Percentiles rank a stretch among this genome's conserved stretches.
Conservation (phyloP, 2,329 filamentous ascomycete genomes). For the Fusarium concolor region DNA sequence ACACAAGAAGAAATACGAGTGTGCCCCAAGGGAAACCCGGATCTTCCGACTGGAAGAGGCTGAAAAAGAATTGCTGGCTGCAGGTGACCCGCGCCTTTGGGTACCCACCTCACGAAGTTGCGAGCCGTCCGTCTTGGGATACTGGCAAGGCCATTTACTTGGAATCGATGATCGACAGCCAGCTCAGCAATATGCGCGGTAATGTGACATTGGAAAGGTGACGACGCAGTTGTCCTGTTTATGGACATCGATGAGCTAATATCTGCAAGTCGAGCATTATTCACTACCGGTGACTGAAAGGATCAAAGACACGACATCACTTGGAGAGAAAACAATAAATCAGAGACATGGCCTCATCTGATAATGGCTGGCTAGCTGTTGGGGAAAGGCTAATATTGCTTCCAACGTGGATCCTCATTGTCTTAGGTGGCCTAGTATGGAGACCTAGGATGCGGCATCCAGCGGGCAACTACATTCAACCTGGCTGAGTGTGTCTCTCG, state of each 20-base stretch:
- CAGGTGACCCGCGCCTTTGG: slow-evolving; percentile 1
- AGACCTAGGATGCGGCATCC: slow-evolving; percentile 1
- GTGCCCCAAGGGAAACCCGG: slow-evolving; percentile 4
- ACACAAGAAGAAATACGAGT: slow-evolving; percentile 39
- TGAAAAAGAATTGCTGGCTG: neutral
- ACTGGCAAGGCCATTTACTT: too few species aligned
- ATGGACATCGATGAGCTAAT: neutral
- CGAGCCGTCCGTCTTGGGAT: neutral
- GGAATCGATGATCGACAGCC: neutral
- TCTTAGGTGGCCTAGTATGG: slow-evolving; percentile 8
- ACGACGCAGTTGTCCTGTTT: neutral
- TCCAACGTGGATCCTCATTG: slow-evolving; percentile 4
- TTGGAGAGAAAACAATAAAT: slow-evolving; percentile 18
- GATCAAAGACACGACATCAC: neutral
- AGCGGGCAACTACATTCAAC: slow-evolving; percentile 11
- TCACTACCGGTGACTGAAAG: neutral
- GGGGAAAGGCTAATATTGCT: slow-evolving; percentile 16
- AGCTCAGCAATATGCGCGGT: neutral
- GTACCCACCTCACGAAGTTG: neutral
- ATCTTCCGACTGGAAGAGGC: slow-evolving; percentile 23
- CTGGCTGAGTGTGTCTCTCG: slow-evolving; percentile 33
- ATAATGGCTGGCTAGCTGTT: slow-evolving; percentile 6
- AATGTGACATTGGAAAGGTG: neutral
- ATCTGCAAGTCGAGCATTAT: neutral
- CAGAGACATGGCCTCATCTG: slow-evolving; percentile 25